These are phyloP conservation scores for Colletotrichum sublineola DNA, from an alignment of 2,329 filamentous ascomycete species.

Conservation along the genomic window DNA sequence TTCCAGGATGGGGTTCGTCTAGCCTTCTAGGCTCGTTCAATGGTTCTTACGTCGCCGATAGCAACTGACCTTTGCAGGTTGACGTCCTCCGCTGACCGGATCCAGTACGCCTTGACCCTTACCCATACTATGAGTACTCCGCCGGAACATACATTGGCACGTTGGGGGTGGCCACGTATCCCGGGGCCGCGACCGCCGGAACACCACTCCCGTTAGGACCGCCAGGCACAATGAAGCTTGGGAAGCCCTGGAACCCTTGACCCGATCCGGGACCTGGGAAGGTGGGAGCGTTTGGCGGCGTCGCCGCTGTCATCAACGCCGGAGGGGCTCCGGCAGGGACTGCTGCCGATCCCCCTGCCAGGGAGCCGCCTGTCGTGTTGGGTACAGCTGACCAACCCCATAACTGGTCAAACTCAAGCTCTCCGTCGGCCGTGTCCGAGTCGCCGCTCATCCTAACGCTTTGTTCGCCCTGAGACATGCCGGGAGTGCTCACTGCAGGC, in stretches of 20 bases:
- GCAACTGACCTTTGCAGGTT: background rate
- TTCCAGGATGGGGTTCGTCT: background rate
- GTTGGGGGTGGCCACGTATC: conserved; percentile 21
- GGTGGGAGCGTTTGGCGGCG: conserved; percentile 2
- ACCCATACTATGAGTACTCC: conserved; percentile 29
- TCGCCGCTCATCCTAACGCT: conserved; percentile 36
- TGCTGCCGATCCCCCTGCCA: background rate
- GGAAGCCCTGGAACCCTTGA: conserved; percentile 22
- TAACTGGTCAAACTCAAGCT: conserved; percentile 55
- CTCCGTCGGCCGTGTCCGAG: conserved; percentile 48
- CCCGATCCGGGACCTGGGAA: conserved; percentile 22
- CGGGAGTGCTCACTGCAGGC: conserved; percentile 38
- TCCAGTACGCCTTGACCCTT: background rate
- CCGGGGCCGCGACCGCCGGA: conserved; percentile 1
- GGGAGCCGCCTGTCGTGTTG: background rate
- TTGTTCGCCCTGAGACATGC: conserved; percentile 40
- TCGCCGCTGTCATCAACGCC: background rate
- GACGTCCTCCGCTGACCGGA: background rate
- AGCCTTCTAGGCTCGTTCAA: too few species aligned
- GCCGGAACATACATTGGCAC: conserved; percentile 37
- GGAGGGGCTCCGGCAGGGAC: background rate
- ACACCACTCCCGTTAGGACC: conserved; percentile 18
- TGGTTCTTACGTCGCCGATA: background rate
- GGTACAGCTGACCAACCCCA: conserved; percentile 47
- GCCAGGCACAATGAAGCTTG: conserved; percentile 19